Percentiles rank a stretch among this genome's conserved stretches.
These are phyloP conservation scores for Huntiella bhutanensis DNA, from an alignment of 2,329 filamentous ascomycete species.

Conservation along the genomic window DNA sequence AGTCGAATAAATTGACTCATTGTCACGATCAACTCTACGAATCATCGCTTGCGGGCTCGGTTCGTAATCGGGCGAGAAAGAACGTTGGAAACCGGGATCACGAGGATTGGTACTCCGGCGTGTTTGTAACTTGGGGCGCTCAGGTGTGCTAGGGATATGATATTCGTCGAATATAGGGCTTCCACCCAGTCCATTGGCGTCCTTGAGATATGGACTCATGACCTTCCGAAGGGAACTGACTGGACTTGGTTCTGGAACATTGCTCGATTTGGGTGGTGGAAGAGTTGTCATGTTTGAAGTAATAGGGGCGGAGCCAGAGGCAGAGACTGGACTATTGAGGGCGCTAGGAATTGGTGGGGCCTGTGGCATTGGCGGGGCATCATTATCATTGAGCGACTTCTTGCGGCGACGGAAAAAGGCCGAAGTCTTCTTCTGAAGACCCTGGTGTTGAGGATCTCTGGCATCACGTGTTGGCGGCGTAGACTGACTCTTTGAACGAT, in stretches of 20 bases:
- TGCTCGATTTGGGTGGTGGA: constrained; percentile 18
- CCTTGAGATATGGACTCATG: constrained; percentile 64
- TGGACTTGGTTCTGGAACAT: constrained; percentile 34
- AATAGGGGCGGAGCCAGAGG: not conserved
- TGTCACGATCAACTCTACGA: constrained; percentile 36
- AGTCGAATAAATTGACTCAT: constrained; percentile 16
- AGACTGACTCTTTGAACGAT: constrained; percentile 16
- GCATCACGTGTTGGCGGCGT: constrained; percentile 32
- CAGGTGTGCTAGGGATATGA: constrained; percentile 5
- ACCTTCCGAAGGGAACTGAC: constrained; percentile 67
- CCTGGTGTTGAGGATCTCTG: constrained; percentile 24
- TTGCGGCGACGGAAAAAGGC: constrained; percentile 89
- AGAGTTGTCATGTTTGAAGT: constrained; percentile 17
- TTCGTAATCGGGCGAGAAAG: constrained; percentile 60
- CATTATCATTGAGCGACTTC: constrained; percentile 58
- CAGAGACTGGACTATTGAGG: not conserved
- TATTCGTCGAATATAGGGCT: constrained; percentile 8
- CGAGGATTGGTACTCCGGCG: constrained; percentile 9
- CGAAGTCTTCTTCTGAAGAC: constrained; percentile 74
- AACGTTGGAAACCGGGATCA: constrained; percentile 24
- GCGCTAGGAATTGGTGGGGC: constrained; percentile 21
- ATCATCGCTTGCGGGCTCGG: constrained; percentile 55
- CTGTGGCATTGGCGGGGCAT: constrained; percentile 39
- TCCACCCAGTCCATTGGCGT: constrained; percentile 4
- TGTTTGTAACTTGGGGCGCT: constrained; percentile 3